Conservation (phyloP, 768 basidiomycete species). For the Dictyophora rubrovolvata region DNA sequence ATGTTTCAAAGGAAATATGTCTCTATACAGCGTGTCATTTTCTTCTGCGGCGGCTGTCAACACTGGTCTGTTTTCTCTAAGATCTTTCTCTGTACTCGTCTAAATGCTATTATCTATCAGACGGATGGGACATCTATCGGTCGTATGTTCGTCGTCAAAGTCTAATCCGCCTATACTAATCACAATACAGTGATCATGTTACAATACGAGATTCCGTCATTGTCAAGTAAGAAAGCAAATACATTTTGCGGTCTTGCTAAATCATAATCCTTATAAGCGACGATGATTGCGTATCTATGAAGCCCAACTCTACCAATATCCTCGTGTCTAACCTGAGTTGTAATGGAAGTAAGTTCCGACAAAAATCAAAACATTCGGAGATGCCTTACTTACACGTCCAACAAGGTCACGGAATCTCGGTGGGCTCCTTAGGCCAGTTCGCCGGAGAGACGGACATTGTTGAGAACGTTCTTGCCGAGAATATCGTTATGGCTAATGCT, state of each 20-base stretch:
- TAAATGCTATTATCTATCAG: constrained; percentile 15
- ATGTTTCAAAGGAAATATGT: constrained; percentile 26
- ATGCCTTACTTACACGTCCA: no score
- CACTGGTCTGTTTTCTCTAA: constrained; percentile 23
- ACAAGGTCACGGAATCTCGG: constrained; percentile 40
- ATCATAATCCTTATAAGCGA: constrained; percentile 11
- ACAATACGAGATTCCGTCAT: constrained; percentile 9
- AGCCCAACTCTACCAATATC: constrained; percentile 47
- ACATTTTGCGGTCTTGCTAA: neutral
- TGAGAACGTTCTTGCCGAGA: constrained; percentile 47
- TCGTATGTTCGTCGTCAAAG: constrained; percentile 15
- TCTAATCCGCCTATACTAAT: neutral
- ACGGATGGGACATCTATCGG: constrained; percentile 58
- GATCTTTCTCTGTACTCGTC: neutral
- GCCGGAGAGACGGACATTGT: constrained; percentile 43
- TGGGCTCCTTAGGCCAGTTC: constrained; percentile 50
- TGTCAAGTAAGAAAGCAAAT: constrained; percentile 5
- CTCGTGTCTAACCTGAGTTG: constrained; percentile 48
- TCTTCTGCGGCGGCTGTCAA: constrained; percentile 34
- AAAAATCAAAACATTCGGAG: no score
- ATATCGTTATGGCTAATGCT: constrained; percentile 50
- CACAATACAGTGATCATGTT: constrained; percentile 8
- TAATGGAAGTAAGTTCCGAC: constrained; percentile 27
- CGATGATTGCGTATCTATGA: constrained; percentile 50
- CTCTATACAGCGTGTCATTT: constrained; percentile 36